phyloP scores from a whole-genome alignment of 1,139 yeast species.

The Scheffersomyces cryptocercus region DNA sequence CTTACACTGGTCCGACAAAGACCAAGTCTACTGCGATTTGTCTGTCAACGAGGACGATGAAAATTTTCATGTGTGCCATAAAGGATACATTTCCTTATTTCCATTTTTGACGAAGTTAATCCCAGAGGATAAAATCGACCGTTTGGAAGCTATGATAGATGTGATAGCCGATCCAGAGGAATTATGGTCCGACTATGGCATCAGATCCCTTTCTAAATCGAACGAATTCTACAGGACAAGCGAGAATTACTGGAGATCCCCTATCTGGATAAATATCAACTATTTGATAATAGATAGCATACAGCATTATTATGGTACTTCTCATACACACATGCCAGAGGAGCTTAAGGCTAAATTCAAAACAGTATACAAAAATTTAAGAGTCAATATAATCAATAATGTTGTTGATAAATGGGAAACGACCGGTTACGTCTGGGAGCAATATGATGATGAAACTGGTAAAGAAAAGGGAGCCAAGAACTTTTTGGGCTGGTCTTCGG shows the following conservation, averaged over 20 bases:
- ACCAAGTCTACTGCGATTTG: slow-evolving; percentile 78
- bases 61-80: slow-evolving; percentile 69
- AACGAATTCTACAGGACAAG: slow-evolving; percentile 70
- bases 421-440: slow-evolving; percentile 91
- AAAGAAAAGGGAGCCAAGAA: slow-evolving; percentile 80
- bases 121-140: slow-evolving; percentile 49
- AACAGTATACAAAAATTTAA: slow-evolving; percentile 53
- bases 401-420: slow-evolving; percentile 65
- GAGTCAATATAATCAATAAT: slow-evolving; percentile 68
- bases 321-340: slow-evolving; percentile 12
- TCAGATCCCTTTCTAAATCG: slow-evolving; percentile 74
- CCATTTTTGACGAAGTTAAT: slow-evolving; percentile 81
- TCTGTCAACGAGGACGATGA: slow-evolving; percentile 75
- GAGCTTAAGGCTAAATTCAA: slow-evolving; percentile 36
- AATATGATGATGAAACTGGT: slow-evolving; percentile 80
- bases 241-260: slow-evolving; percentile 96
- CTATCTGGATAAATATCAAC: slow-evolving; percentile 91
- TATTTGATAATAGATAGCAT: slow-evolving; percentile 76
- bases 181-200: slow-evolving; percentile 78
- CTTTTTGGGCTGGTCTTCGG: slow-evolving; percentile 92
- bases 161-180: slow-evolving; percentile 67
- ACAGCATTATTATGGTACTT: slow-evolving; percentile 43
- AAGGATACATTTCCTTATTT: slow-evolving; percentile 83
- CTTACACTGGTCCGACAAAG: slow-evolving; percentile 76
- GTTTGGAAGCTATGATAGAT: slow-evolving; percentile 53